A percentile compares a stretch with the other conserved stretches of the same genome.
phyloP scores from a whole-genome alignment of 192 early-diverging fungal genomes.

The Diversispora epigaea region DNA sequence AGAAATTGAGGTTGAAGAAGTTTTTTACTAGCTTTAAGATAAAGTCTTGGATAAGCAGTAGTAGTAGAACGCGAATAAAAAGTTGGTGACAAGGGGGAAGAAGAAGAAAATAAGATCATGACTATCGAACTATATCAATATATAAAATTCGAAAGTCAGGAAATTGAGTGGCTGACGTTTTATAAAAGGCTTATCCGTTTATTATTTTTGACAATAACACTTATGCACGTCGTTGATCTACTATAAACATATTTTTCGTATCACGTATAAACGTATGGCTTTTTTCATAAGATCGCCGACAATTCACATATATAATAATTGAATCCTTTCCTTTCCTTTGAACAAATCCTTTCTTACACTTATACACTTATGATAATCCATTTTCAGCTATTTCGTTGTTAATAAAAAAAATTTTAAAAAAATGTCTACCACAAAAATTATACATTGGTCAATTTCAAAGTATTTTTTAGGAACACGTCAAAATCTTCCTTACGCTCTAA shows the following conservation, averaged over 20 bases:
- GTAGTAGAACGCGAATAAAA: background rate
- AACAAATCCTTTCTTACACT: too few species aligned
- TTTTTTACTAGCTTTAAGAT: conserved; percentile 11
- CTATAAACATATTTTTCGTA: too few species aligned
- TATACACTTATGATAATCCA: too few species aligned
- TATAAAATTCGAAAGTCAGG: background rate
- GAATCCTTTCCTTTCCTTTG: too few species aligned
- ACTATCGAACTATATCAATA: background rate
- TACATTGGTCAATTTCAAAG: background rate
- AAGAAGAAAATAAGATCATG: conserved; percentile 2
- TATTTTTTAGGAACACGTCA: background rate
- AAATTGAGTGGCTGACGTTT: background rate
- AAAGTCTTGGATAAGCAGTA: conserved; percentile 9
- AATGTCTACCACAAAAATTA: background rate
- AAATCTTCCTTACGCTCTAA: background rate
- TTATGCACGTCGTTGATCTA: too few species aligned
- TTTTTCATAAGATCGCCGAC: too few species aligned
- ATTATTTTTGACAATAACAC: too few species aligned
- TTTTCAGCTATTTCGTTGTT: too few species aligned
- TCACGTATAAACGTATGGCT: too few species aligned
- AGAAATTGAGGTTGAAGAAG: conserved; percentile 21
- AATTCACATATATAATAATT: too few species aligned
- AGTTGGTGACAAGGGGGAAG: background rate
- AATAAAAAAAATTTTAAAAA: background rate
- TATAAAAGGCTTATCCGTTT: background rate